Base-by-base conservation (phyloP, 805 yeast genomes). In the Cyberlindnera subsufficiens region DNA sequence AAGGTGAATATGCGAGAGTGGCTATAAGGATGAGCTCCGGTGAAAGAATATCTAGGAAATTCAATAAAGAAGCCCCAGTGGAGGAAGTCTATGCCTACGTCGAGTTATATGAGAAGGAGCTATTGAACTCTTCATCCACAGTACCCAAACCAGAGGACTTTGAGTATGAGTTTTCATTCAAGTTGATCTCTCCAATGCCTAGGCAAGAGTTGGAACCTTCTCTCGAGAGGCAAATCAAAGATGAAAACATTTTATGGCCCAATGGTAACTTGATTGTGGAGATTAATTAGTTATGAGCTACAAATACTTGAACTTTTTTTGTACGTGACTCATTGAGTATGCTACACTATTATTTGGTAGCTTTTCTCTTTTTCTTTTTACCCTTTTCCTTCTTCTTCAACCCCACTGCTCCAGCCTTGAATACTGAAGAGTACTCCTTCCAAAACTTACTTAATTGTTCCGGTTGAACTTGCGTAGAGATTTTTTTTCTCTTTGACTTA, bases 331-430 rank as follows among this genome's bases (percentile, higher is more conserved):
- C n/a, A n/a, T 19, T 20, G 11, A 17, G 5, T 19, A 8, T 22
- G n/a, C 9, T 32, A 11, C 15, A 10, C 6, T n/a, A 18, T 42
- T 44, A 49, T 46, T 63, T 65, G 35, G 62, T 60, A 61, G 69
- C 50, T 65, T 70, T 72, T 59, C 74, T 71, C 67, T 77, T 80
- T 67, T 74, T 75, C 71, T 79, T 47, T 16, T 47, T 81, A 65
- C 80, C 80, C 71, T 86, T 87, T 46, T 85, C 87, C 68, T 86
- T 88, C 75, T 83, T 86, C 58, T 79, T 75, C 61, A 90, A 71
- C 1, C 96, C 96, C 3, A 67, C 67, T 61, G 86, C 78, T 5
- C 93, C 90, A 18, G 69, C 58, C 59, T 86, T 89, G 43, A 89
- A 69, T 0, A 75, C 75, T 35, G 77, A 78, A 1, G 86, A 65